A percentile compares a stretch with the other conserved stretches of the same genome.
These are phyloP conservation scores for Eucalyptus curtisii DNA, from an alignment of 345 rosid genomes.

Conservation along the genomic window DNA sequence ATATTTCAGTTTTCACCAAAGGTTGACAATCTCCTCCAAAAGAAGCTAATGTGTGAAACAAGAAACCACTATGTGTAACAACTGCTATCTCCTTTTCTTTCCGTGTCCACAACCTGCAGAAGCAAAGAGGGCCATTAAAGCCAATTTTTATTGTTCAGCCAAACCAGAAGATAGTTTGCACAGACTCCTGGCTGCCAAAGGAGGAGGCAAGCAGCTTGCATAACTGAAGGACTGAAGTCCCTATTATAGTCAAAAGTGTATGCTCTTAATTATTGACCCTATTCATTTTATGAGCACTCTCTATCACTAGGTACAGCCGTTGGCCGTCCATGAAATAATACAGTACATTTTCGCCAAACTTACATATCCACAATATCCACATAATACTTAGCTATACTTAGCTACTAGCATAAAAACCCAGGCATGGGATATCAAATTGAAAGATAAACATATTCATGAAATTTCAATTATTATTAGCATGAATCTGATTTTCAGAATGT, in stretches of 20 bases:
- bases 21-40: slow-evolving; percentile 80
- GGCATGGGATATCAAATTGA: not conserved
- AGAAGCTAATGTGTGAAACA: slow-evolving; percentile 62
- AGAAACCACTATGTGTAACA: slow-evolving; percentile 93
- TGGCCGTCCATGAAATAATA: not conserved
- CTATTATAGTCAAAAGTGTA: not conserved
- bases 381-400: not conserved
- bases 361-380: not conserved
- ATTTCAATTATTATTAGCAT: not conserved
- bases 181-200: not conserved
- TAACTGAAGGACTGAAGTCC: not conserved
- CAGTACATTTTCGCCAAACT: not conserved
- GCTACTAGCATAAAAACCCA: not conserved
- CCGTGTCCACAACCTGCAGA: slow-evolving; percentile 86
- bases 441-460: not conserved
- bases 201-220: not conserved
- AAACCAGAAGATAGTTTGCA: not conserved
- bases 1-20: slow-evolving; percentile 58
- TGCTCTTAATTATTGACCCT: not conserved
- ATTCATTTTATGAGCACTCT: not conserved
- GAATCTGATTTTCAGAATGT: not conserved
- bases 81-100: slow-evolving; percentile 96
- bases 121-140: not conserved
- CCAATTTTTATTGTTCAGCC: not conserved
- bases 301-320: not conserved